Evolutionary conservation across 768 basidiomycete genomes (phyloP).

Genomic region (Boletus sp.): DNA sequence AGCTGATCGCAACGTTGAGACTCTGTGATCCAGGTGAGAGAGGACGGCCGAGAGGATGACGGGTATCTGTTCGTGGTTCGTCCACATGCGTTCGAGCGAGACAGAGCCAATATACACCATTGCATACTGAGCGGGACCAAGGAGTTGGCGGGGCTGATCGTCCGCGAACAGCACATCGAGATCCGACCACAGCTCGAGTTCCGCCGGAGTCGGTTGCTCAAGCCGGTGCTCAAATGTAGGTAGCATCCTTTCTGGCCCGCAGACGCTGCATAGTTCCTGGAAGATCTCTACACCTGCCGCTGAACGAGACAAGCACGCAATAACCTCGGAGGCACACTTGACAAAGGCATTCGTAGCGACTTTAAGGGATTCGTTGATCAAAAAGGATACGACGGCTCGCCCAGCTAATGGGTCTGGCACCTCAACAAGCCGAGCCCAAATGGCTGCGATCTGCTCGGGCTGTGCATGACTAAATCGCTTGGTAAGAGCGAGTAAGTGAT

Average conservation of each 20-base stretch:
- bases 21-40: conserved; percentile 78
- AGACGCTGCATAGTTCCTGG: conserved; percentile 78
- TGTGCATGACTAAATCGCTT: conserved; percentile 69
- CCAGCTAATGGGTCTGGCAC: conserved; percentile 69
- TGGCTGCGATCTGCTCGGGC: conserved; percentile 72
- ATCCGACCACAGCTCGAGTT: conserved; percentile 76
- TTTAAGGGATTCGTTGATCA: conserved; percentile 84
- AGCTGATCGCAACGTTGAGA: conserved; percentile 62
- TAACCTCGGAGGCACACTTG: conserved; percentile 72
- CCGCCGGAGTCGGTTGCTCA: conserved; percentile 54
- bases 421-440: conserved; percentile 80
- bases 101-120: conserved; percentile 80
- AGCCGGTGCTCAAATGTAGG: conserved; percentile 72
- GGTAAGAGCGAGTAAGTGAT: conserved; percentile 81
- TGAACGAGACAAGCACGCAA: conserved; percentile 81
- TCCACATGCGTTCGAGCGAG: conserved; percentile 74
- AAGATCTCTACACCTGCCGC: conserved; percentile 69
- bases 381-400: conserved; percentile 74
- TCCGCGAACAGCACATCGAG: conserved; percentile 69
- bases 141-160: conserved; percentile 61
- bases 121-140: conserved; percentile 86
- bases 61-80: conserved; percentile 64
- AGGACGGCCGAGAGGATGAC: conserved; percentile 76
- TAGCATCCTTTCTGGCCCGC: conserved; percentile 83
- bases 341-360: conserved; percentile 78